These are phyloP conservation scores for Puccinia coronata DNA, from an alignment of 1,284 basidiomycete genomes.

Conservation along the genomic window DNA sequence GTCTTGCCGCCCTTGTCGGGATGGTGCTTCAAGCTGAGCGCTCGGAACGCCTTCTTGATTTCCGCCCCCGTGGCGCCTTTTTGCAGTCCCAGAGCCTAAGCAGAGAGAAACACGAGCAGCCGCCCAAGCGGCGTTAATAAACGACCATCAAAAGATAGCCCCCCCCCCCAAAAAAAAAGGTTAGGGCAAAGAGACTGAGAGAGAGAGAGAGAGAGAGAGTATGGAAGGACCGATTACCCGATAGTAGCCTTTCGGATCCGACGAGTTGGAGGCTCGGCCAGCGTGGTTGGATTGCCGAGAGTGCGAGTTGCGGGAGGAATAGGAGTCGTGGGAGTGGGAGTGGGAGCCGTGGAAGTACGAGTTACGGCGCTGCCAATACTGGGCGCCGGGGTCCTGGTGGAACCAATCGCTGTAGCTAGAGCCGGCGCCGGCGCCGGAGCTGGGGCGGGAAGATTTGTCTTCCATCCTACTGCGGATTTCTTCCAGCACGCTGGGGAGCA, in stretches of 20 bases:
- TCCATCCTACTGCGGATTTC: not conserved
- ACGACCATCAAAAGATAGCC: no score
- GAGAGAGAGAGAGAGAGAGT: not conserved
- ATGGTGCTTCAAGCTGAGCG: constrained; percentile 62
- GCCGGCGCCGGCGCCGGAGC: no score
- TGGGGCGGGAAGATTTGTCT: not conserved
- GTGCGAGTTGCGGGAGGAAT: not conserved
- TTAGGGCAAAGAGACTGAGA: not conserved
- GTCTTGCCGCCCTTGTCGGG: constrained; percentile 34
- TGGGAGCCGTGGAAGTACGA: not conserved
- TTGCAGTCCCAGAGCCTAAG: constrained; percentile 75
- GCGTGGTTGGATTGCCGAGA: not conserved
- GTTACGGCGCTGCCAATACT: not conserved
- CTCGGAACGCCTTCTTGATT: constrained; percentile 96
- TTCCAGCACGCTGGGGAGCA: not conserved
- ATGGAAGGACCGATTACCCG: not conserved
- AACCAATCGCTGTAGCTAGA: no score
- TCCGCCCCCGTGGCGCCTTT: constrained; percentile 80
- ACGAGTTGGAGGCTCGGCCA: not conserved
- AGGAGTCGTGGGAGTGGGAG: not conserved
- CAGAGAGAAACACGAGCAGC: constrained; percentile 39
- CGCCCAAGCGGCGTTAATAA: not conserved
- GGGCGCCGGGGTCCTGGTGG: no score
- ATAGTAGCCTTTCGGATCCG: constrained; percentile 31
- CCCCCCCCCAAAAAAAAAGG: not conserved